Evolutionary conservation across 164 flowering plant species (phyloP).

Genomic region (Saururus chinensis): DNA sequence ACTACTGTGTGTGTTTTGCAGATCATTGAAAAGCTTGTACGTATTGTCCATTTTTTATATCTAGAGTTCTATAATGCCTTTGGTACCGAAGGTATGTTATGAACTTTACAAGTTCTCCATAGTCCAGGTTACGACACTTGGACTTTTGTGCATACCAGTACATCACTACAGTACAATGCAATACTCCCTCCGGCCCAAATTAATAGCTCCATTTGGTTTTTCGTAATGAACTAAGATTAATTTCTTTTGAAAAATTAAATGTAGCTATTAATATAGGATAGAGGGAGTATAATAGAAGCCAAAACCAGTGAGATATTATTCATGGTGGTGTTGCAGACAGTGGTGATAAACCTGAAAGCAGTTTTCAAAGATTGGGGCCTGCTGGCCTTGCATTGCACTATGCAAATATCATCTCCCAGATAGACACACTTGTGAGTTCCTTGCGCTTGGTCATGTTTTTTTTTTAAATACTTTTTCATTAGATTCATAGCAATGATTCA

Average conservation of each 20-base stretch:
- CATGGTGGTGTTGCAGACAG: not conserved
- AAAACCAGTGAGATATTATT: not conserved
- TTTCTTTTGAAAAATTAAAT: no score
- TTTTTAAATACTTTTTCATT: no score
- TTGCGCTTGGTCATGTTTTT: not conserved
- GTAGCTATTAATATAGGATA: not conserved
- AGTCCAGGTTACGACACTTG: no score
- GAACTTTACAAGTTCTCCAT: not conserved
- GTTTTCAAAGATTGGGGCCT: constrained; percentile 49
- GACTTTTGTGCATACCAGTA: no score
- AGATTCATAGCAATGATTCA: no score
- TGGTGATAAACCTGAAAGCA: constrained; percentile 32
- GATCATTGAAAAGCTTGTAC: constrained; percentile 98
- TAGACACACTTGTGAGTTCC: constrained; percentile 76
- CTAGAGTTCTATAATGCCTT: constrained; percentile 75
- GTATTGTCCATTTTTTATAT: constrained; percentile 71
- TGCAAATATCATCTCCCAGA: constrained; percentile 80
- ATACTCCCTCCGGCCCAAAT: no score
- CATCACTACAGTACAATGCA: no score
- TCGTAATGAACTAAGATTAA: not conserved
- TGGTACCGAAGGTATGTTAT: constrained; percentile 56
- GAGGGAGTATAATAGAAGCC: not conserved
- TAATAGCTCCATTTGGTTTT: no score
- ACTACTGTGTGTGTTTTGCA: constrained; percentile 12
- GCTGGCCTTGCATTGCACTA: constrained; percentile 94